Evolutionary conservation across 2,329 filamentous ascomycete genomes (phyloP).

Genomic region (Neofusicoccum parvum): DNA sequence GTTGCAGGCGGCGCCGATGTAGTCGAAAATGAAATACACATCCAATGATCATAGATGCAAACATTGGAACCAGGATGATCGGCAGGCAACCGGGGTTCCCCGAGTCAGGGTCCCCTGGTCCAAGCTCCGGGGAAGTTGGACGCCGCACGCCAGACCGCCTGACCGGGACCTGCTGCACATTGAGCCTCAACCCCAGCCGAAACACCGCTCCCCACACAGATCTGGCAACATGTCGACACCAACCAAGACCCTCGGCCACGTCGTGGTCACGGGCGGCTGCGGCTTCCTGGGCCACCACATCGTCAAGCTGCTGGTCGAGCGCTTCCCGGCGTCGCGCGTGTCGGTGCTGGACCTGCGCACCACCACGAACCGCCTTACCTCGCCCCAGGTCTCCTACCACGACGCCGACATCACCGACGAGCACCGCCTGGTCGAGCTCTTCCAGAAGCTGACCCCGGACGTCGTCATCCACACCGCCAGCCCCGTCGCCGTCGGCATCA

Average conservation of each 20-base stretch:
- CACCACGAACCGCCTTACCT: constrained; percentile 41
- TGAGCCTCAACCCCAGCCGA: background rate
- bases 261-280: constrained; percentile 53
- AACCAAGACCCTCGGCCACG: constrained; percentile 43
- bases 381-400: constrained; percentile 50
- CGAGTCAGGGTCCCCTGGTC: background rate
- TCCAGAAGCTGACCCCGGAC: constrained; percentile 47
- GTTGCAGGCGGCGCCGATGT: background rate
- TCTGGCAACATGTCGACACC: background rate
- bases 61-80: background rate
- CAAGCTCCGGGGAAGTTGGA: background rate
- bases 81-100: background rate
- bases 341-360: constrained; percentile 52
- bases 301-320: constrained; percentile 47
- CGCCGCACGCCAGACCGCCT: background rate
- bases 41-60: no score
- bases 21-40: background rate
- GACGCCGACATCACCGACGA: constrained; percentile 53
- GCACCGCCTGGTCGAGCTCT: constrained; percentile 44
- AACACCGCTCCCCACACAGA: background rate
- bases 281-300: constrained; percentile 57
- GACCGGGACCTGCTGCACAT: background rate
- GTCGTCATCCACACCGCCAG: constrained; percentile 55
- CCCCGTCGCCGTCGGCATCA: constrained; percentile 25
- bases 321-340: constrained; percentile 46